Conservation (phyloP, 2,329 filamentous ascomycete genomes). For the Gremmenia infestans region DNA sequence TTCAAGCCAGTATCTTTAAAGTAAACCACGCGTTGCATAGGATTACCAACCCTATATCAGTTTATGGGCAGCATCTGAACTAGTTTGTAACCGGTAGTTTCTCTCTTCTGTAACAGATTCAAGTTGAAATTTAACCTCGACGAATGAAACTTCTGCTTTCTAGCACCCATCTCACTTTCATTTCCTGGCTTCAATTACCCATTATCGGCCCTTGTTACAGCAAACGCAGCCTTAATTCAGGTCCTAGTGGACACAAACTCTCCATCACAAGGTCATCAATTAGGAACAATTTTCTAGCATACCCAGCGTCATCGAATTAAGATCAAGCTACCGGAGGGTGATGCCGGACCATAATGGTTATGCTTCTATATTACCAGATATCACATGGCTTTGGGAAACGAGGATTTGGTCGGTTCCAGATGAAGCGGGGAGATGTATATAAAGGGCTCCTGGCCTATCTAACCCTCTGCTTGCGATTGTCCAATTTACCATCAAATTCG, state of each 20-base stretch:
- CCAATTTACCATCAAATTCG: no score
- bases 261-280: neutral
- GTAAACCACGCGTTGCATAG: no score
- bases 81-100: no score
- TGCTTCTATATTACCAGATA: neutral
- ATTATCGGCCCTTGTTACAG: neutral
- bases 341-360: neutral
- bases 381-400: neutral
- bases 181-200: neutral
- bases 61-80: no score
- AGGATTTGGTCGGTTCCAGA: neutral
- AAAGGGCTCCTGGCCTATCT: neutral
- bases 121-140: neutral
- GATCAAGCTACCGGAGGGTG: neutral
- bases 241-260: neutral
- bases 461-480: neutral
- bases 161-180: neutral
- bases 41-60: no score
- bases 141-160: no score
- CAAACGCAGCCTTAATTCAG: neutral
- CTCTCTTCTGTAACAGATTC: no score
- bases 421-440: neutral
- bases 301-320: neutral
- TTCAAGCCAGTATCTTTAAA: no score
- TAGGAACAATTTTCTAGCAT: neutral